Conservation (phyloP, 345 rosid genomes). For the Bruguiera parviflora region DNA sequence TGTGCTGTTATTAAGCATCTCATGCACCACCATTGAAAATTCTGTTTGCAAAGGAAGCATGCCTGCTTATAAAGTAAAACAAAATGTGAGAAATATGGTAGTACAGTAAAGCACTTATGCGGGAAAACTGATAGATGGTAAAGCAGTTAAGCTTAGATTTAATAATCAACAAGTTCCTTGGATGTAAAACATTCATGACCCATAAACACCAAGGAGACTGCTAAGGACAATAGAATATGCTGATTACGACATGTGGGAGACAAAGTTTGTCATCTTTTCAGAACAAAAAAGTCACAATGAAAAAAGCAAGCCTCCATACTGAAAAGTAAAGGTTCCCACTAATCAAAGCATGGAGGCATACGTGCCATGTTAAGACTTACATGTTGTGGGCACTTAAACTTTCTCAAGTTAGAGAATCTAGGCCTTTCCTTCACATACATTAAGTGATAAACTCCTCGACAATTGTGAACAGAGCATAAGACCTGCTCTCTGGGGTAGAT, state of each 20-base stretch:
- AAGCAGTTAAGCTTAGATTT: background rate
- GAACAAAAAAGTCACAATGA: too few relatives aligned
- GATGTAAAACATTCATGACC: too few relatives aligned
- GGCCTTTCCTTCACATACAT: constrained; percentile 46
- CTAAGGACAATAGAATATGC: too few relatives aligned
- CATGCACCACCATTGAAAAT: constrained; percentile 63
- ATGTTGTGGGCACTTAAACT: constrained; percentile 41
- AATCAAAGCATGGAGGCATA: too few relatives aligned
- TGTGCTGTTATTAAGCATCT: constrained; percentile 70
- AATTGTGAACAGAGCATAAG: constrained; percentile 57
- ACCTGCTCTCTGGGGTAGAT: constrained; percentile 61
- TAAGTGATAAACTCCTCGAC: constrained; percentile 60
- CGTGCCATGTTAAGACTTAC: too few relatives aligned
- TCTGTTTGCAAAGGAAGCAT: constrained; percentile 73
- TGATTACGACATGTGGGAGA: too few relatives aligned
- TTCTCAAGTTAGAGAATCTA: constrained; percentile 36
- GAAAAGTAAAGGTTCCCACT: too few relatives aligned
- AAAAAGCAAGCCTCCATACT: too few relatives aligned
- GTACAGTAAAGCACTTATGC: background rate
- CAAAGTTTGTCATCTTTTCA: too few relatives aligned
- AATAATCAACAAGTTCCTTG: too few relatives aligned
- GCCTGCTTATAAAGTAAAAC: constrained; percentile 38
- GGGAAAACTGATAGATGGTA: background rate
- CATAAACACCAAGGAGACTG: too few relatives aligned
- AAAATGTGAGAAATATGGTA: background rate